Evolutionary conservation across 2,329 filamentous ascomycete species (phyloP).

Genomic region (Trichophyton mentagrophytes): DNA sequence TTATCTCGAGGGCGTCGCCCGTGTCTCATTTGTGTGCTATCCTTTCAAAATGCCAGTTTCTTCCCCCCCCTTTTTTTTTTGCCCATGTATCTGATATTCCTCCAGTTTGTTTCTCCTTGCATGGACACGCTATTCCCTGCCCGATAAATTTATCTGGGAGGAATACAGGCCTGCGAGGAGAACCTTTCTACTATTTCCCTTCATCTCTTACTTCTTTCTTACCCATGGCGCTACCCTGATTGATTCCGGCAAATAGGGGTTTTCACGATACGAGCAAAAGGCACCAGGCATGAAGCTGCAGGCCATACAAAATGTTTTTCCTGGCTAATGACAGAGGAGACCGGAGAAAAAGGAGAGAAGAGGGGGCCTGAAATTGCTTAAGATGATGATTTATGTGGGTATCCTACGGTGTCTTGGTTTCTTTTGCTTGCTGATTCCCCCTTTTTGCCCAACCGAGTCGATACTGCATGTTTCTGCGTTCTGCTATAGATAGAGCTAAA

Average conservation of each 20-base stretch:
- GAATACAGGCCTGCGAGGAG: neutral
- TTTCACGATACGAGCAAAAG: neutral
- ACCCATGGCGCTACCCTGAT: neutral
- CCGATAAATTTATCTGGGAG: neutral
- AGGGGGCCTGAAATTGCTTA: neutral
- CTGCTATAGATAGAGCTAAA: slow-evolving; percentile 1
- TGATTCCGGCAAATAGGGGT: neutral
- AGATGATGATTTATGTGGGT: neutral
- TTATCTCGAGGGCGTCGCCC: neutral
- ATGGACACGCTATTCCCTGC: neutral
- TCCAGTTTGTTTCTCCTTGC: neutral
- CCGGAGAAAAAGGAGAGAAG: neutral
- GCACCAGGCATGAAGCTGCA: neutral
- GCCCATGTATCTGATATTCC: neutral
- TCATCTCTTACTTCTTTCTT: neutral
- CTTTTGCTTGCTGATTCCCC: neutral
- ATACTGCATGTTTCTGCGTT: neutral
- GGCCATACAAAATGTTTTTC: neutral
- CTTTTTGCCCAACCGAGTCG: neutral
- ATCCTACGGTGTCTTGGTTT: neutral
- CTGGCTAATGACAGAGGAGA: neutral
- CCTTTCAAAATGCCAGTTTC: slow-evolving; percentile 1
- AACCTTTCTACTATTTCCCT: neutral
- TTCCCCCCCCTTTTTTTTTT: slow-evolving; percentile 2
- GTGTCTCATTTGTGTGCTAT: slow-evolving; percentile 3